Evolutionary conservation across 140 eudicot genomes (phyloP), one percentile per base, ranked within the genome.

Genomic region (Anethum foeniculum): DNA sequence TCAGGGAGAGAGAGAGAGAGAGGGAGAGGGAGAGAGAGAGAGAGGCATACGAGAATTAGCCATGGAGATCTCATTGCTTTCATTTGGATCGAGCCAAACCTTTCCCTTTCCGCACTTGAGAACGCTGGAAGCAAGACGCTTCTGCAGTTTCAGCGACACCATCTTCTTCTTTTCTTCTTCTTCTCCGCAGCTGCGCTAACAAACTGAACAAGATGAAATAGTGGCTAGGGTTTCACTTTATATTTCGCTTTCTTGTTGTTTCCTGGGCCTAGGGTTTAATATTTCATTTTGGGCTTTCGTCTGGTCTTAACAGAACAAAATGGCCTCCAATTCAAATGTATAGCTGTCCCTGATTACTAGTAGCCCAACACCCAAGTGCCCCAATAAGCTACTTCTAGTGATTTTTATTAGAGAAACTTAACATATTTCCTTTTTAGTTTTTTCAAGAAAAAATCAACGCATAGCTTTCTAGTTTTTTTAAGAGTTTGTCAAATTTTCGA

Each of bases 71-170:
- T 90, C 96, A 75, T 64, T 88, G 87, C 71, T 79, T 82, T 90
- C 96, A 85, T 88, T 90, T 14, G 92, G 96, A 76, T 90, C 96
- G 44, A 90, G 96, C 96, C 96, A 90, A 77, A 85, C 89, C 82
- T 90, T 90, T 11, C 92, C 90, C 80, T 72, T 81, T 0, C 92
- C 92, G 68, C 96, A 90, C 68, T 84, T 84, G 83, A 90, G 91
- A 0, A 88, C 89, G 81, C 96, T 90, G 71, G 91, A 89, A 14
- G 92, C 84, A 14, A 90, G 91, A 89, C 92, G 82, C 89, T 90
- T 90, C 92, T 90, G 92, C 36, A 86, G 84, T 82, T 90, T 90
- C 60, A 90, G 79, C 80, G 89, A 81, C 86, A 88, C 90, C 91
- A 90, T 90, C 86, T 67, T 64, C 8, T 82, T 84, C 74, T 76